Base-by-base conservation (phyloP, 257 asterid species). In the Forsythia viridissima region DNA sequence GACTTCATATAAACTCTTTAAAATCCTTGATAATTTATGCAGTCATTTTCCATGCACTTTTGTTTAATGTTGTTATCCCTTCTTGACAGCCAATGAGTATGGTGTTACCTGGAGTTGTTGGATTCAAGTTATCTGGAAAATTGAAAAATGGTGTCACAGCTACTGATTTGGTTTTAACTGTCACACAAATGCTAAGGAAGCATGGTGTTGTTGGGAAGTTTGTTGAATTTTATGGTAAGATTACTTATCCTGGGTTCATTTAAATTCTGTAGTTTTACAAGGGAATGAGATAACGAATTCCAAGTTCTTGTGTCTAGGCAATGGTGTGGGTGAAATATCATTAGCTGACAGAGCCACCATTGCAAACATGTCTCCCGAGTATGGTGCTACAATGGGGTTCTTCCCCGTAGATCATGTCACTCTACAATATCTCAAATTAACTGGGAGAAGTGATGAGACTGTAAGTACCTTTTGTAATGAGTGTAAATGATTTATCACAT, bases 361-460 rank as follows among this genome's bases (percentile, higher is more conserved):
- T 75, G 98, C 99, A 71, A 94, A 94, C 86, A 94, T 94, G 99
- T 91, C 99, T 63, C 99, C 99, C 0, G 99, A 94, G 86, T 94
- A 94, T 88, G 98, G 98, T 74, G 98, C 99, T 77, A 94, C 99
- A 43, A 94, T 94, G 99, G 97, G 99, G n/a, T 94, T 94, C 90
- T 94, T 94, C 90, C 98, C 98, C 21, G 99, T 94, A 34, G 99
- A 94, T 85, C 87, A 85, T 73, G 99, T 94, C 72, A 94, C 99
- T 75, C 84, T 94, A 79, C 91, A 91, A 70, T 94, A 94, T 79
- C 92, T 94, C 41, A 93, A 91, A 79, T 85, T 93, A 86, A 94
- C 99, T 2, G 98, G 98, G 80, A 88, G 99, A 91, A 93, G 98
- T 75, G 97, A 94, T 48, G 99, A 94, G 66, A 91, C 93, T 80